Conservation (phyloP, 2,329 filamentous ascomycete species). For the Mycocentrospora acerina region DNA sequence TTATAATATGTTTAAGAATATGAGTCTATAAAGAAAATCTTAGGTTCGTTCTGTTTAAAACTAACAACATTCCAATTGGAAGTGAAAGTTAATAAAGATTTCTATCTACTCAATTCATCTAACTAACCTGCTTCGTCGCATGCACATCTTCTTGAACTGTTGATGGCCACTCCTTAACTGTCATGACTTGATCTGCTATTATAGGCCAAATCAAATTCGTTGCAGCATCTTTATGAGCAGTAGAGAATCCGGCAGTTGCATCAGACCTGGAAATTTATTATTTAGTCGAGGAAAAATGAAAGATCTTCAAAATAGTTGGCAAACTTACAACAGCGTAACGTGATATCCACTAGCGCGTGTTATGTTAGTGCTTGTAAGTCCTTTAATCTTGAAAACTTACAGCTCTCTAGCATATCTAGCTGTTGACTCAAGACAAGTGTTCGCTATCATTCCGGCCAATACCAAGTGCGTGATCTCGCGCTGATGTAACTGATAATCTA, state of each 20-base stretch:
- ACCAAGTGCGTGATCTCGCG: constrained; percentile 35
- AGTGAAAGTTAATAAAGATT: no score
- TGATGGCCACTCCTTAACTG: neutral
- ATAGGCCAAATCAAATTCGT: constrained; percentile 11
- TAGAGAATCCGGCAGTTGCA: constrained; percentile 11
- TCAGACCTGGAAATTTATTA: neutral
- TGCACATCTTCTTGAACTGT: no score
- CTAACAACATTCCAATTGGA: no score
- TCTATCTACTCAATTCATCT: no score
- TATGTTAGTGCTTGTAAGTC: neutral
- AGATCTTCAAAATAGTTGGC: neutral
- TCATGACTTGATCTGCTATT: constrained; percentile 5
- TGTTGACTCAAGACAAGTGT: constrained; percentile 41
- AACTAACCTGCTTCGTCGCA: no score
- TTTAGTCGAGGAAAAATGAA: no score
- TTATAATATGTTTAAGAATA: no score
- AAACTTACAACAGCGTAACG: constrained; percentile 1
- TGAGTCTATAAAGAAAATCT: no score
- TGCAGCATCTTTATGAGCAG: constrained; percentile 8
- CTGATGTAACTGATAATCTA: constrained; percentile 39
- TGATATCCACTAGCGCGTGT: constrained; percentile 1
- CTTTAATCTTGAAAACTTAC: constrained; percentile 6
- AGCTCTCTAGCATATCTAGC: constrained; percentile 38
- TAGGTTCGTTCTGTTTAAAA: no score
- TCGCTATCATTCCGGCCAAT: constrained; percentile 34